A percentile compares a stretch with the other conserved stretches of the same genome.
These are phyloP conservation scores for Lathyrus aphaca DNA, from an alignment of 306 rosid genomes.

Conservation along the genomic window DNA sequence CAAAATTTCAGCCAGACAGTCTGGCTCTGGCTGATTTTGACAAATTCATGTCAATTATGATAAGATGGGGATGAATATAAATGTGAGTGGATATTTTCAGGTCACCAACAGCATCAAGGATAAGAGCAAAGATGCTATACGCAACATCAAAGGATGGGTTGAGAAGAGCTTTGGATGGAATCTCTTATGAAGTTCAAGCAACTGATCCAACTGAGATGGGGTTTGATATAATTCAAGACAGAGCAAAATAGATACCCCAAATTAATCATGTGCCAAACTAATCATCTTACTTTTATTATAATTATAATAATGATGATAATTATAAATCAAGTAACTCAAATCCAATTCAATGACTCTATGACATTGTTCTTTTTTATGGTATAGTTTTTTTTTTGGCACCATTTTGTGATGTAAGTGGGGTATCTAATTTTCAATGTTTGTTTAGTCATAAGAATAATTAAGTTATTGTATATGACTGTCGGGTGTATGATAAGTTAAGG, in stretches of 20 bases:
- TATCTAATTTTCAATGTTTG: slow-evolving; percentile 40
- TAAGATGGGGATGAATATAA: background rate
- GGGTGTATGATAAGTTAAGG: slow-evolving; percentile 45
- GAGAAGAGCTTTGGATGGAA: slow-evolving; percentile 92
- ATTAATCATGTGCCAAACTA: slow-evolving; percentile 39
- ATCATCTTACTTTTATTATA: slow-evolving; percentile 36
- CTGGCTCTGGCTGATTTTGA: background rate
- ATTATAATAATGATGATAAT: background rate
- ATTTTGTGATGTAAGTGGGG: slow-evolving; percentile 48
- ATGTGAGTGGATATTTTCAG: slow-evolving; percentile 44
- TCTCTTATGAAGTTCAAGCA: slow-evolving; percentile 88
- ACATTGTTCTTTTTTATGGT: slow-evolving; percentile 39
- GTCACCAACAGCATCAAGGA: slow-evolving; percentile 95
- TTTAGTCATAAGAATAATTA: slow-evolving; percentile 18
- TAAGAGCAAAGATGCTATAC: slow-evolving; percentile 91
- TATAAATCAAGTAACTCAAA: slow-evolving; percentile 34
- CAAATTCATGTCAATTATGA: background rate
- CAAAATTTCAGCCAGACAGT: background rate
- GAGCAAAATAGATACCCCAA: slow-evolving; percentile 45
- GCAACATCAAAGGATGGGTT: slow-evolving; percentile 96
- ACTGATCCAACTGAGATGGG: slow-evolving; percentile 99
- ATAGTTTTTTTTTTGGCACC: slow-evolving; percentile 34
- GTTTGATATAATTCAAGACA: slow-evolving; percentile 67
- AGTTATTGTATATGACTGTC: slow-evolving; percentile 39
- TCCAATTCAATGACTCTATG: slow-evolving; percentile 41